Evolutionary conservation across 31 red algal genomes (phyloP).

Genomic region (Odonthalia washingtoniensis): DNA sequence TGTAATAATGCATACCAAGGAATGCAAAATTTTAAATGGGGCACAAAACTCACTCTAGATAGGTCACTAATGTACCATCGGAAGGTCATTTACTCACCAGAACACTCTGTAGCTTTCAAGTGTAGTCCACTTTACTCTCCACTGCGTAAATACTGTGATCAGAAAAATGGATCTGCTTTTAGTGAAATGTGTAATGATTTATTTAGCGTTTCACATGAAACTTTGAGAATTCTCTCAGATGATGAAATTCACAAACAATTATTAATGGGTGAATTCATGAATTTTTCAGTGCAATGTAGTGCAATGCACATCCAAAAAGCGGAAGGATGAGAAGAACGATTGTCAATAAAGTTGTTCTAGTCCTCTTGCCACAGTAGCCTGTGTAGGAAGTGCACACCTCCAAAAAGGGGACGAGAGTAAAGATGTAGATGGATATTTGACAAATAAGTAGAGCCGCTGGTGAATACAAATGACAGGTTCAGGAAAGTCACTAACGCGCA

Average conservation of each 20-base stretch:
- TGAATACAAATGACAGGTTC: too few species aligned
- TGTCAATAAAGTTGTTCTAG: too few species aligned
- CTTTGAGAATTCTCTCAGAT: neutral
- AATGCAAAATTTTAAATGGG: neutral
- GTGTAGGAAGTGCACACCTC: too few species aligned
- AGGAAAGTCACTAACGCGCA: too few species aligned
- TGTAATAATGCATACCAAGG: neutral
- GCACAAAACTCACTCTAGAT: neutral
- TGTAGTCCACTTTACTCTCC: neutral
- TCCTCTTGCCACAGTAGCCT: too few species aligned
- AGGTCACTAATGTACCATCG: neutral
- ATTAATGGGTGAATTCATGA: conserved; percentile 1
- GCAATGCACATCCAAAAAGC: too few species aligned
- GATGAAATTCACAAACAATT: neutral
- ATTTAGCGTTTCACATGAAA: neutral
- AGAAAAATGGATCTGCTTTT: too few species aligned
- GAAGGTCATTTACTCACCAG: conserved; percentile 18
- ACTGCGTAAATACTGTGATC: neutral
- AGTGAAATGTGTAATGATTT: neutral
- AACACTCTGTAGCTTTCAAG: conserved; percentile 1
- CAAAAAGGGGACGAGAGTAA: too few species aligned
- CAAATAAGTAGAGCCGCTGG: too few species aligned
- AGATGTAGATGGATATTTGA: too few species aligned
- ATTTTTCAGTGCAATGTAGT: neutral
- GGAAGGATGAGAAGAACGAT: too few species aligned